These are phyloP conservation scores for Talaromyces stipitatus DNA, from an alignment of 495 filamentous ascomycete species.

Conservation along the genomic window DNA sequence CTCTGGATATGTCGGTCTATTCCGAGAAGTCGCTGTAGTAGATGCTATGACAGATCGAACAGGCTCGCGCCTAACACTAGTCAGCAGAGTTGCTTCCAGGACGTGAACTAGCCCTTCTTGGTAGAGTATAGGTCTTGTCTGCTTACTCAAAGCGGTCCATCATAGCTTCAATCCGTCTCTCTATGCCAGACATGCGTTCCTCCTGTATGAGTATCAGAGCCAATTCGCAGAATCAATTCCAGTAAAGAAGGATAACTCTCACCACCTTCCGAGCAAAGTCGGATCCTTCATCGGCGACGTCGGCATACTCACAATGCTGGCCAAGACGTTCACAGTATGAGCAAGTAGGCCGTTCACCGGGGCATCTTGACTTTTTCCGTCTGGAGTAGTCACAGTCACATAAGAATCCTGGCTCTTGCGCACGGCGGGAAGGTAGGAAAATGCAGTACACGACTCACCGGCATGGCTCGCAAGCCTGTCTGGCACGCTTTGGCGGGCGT, in stretches of 20 bases:
- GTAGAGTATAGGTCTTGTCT: background rate
- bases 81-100: background rate
- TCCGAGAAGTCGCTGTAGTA: background rate
- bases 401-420: background rate
- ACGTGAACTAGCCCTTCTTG: too few relatives aligned
- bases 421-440: background rate
- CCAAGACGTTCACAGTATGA: slow-evolving; percentile 33
- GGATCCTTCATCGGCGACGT: slow-evolving; percentile 15
- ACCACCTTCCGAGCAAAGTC: slow-evolving; percentile 15
- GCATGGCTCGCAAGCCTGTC: slow-evolving; percentile 36
- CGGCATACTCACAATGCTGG: slow-evolving; percentile 30
- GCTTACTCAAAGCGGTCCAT: slow-evolving; percentile 18
- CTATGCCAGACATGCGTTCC: slow-evolving; percentile 28
- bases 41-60: background rate
- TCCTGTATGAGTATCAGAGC: slow-evolving; percentile 16
- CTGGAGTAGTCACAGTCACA: slow-evolving; percentile 9
- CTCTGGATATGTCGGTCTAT: background rate
- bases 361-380: slow-evolving; percentile 36
- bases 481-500: slow-evolving; percentile 30
- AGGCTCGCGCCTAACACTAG: background rate
- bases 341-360: slow-evolving; percentile 34
- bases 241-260: background rate
- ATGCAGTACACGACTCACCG: slow-evolving; percentile 19
- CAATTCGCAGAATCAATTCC: background rate
- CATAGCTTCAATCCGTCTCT: slow-evolving; percentile 29